Conservation (phyloP, 2,329 filamentous ascomycete genomes). For the Lachnellula cervina region DNA sequence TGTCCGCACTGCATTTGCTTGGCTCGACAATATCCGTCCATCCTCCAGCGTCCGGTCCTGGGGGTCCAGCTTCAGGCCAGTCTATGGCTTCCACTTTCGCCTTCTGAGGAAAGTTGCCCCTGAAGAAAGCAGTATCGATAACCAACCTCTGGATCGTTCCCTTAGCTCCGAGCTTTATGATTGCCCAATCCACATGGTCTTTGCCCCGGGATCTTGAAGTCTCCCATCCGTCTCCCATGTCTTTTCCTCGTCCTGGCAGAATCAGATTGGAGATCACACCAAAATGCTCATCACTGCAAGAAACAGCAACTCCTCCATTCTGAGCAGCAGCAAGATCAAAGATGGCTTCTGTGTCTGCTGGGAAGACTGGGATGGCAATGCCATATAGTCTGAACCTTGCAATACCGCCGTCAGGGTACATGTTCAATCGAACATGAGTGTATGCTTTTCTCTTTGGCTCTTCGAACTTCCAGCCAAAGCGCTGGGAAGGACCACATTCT, state of each 20-base stretch:
- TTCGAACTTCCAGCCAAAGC: slow-evolving; percentile 68
- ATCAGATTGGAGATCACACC: slow-evolving; percentile 76
- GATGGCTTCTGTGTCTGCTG: slow-evolving; percentile 56
- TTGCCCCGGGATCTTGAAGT: slow-evolving; percentile 68
- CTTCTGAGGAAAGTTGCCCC: slow-evolving; percentile 78
- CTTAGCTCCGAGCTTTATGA: slow-evolving; percentile 65
- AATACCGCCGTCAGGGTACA: slow-evolving; percentile 84
- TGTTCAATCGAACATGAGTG: slow-evolving; percentile 75
- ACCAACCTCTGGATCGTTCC: slow-evolving; percentile 62
- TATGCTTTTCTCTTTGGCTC: slow-evolving; percentile 59
- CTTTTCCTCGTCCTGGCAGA: slow-evolving; percentile 71
- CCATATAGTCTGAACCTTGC: slow-evolving; percentile 75
- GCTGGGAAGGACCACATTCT: slow-evolving; percentile 68
- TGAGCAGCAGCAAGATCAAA: slow-evolving; percentile 74
- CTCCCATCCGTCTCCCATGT: slow-evolving; percentile 90
- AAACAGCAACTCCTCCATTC: slow-evolving; percentile 71
- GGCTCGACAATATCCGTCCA: slow-evolving; percentile 65
- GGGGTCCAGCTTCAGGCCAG: slow-evolving; percentile 50
- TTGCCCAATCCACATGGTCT: slow-evolving; percentile 75
- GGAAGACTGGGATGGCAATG: slow-evolving; percentile 70
- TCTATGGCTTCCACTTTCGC: slow-evolving; percentile 61
- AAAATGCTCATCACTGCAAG: slow-evolving; percentile 80
- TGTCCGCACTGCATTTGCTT: slow-evolving; percentile 66
- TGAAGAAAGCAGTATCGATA: slow-evolving; percentile 77
- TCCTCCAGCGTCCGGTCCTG: slow-evolving; percentile 48